Evolutionary conservation across 805 yeast genomes (phyloP), one percentile per base, ranked within the genome.

Genomic region (Zygosaccharomyces pseudorouxii): DNA sequence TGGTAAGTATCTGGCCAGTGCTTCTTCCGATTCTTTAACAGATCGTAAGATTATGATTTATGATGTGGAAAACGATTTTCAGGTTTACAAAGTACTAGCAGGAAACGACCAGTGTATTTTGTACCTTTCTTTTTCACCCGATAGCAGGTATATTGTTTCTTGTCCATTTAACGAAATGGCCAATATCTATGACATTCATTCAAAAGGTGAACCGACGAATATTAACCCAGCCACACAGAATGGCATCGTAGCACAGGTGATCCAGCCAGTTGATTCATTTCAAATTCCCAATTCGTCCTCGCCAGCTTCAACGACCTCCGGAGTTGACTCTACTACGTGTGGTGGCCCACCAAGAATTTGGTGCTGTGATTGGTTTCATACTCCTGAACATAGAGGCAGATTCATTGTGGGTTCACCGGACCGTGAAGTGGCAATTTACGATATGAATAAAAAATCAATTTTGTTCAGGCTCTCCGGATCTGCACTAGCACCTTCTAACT

Each of bases 341-440:
- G 54, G 51, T 3, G 55, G 46, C 16, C 44, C 61, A 7, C 62
- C 69, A 10, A 59, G 80, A 45, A 62, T 75, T 11, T 75, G 80
- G 73, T 71, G 83, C 25, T 81, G 89, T 55, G 90, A 82, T 53
- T 89, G 92, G 80, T 68, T 84, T 43, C 86, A 84, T 4, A 68
- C 74, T 41, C 72, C 74, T 14, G 50, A 50, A 25, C 62, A 60
- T 42, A 49, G 51, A 23, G 68, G 69, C 35, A 67, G 75, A 45
- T 82, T 89, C 55, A 74, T 86, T 4, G 72, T 86, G 18, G 92
- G 95, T 0, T 81, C 90, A 0, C 89, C 90, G 0, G 96, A 86
- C 61, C 80, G 82, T 52, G 82, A 75, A 52, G 71, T 82, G 36
- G 70, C 73, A 0, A 61, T 78, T 19, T 80, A 77, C 70, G 72